Percentiles rank a stretch among this genome's conserved stretches.
Conservation (phyloP, 371 early-diverging fungal genomes). For the Mortierella sp. region DNA sequence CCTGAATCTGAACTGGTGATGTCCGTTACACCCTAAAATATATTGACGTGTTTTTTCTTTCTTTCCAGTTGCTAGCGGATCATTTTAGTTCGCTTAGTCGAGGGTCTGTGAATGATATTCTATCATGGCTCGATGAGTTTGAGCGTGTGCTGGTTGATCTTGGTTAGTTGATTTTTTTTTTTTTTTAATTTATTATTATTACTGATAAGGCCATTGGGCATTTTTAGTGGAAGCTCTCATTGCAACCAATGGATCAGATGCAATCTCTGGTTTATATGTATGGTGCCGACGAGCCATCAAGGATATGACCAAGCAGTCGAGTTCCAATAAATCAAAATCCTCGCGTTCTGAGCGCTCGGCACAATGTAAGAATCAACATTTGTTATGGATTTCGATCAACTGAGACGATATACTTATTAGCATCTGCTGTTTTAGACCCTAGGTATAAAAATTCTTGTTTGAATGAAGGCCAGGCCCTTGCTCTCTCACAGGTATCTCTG, state of each 20-base stretch:
- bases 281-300: conserved; percentile 56
- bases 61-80: conserved; percentile 34
- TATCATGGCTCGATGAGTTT: conserved; percentile 49
- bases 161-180: conserved; percentile 22
- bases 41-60: neutral
- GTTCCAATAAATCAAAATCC: conserved; percentile 39
- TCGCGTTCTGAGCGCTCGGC: conserved; percentile 47
- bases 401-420: neutral
- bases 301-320: conserved; percentile 41
- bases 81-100: conserved; percentile 31
- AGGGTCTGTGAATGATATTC: conserved; percentile 43
- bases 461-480: conserved; percentile 42
- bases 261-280: conserved; percentile 39
- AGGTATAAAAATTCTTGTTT: conserved; percentile 40
- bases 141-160: conserved; percentile 44
- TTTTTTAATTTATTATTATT: neutral
- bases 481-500: conserved; percentile 37
- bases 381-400: neutral
- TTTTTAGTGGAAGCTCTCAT: conserved; percentile 37
- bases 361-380: conserved; percentile 21
- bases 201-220: neutral
- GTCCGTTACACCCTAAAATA: neutral
- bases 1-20: neutral
- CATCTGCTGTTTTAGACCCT: conserved; percentile 21
- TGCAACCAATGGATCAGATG: conserved; percentile 32